These are phyloP conservation scores for Salvia miltiorrhiza DNA, from an alignment of 257 asterid genomes.

Conservation along the genomic window DNA sequence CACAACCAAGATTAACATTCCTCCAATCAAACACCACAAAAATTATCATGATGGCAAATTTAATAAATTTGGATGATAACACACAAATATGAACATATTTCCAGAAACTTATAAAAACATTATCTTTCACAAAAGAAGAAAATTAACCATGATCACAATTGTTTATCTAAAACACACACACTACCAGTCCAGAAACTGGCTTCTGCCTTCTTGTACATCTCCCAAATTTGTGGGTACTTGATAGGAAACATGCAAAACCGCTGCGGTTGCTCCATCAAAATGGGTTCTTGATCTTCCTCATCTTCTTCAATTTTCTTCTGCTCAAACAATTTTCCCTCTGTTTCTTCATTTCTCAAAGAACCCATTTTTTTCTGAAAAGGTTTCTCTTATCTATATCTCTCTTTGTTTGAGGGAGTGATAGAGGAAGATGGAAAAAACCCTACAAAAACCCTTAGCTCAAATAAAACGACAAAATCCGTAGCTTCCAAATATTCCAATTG, in stretches of 20 bases:
- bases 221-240: conserved; percentile 69
- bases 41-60: neutral
- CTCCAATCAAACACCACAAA: neutral
- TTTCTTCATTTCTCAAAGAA: conserved; percentile 48
- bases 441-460: conserved; percentile 40
- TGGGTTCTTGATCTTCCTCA: conserved; percentile 63
- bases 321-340: conserved; percentile 23
- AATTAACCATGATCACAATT: conserved; percentile 4
- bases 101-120: conserved; percentile 6
- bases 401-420: neutral
- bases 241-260: conserved; percentile 73
- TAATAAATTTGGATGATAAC: neutral
- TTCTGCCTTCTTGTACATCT: conserved; percentile 78
- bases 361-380: conserved; percentile 34
- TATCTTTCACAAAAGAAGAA: neutral
- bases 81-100: neutral
- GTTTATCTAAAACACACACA: neutral
- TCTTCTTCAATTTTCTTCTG: conserved; percentile 30
- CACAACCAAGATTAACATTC: neutral
- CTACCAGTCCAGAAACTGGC: conserved; percentile 82
- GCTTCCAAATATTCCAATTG: conserved; percentile 19
- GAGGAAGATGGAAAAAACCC: conserved; percentile 33
- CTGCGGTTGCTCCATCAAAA: conserved; percentile 65
- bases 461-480: conserved; percentile 31
- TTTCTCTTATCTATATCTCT: conserved; percentile 18